Base-by-base conservation (phyloP, 345 rosid genomes). In the Euphorbia pulcherrima region DNA sequence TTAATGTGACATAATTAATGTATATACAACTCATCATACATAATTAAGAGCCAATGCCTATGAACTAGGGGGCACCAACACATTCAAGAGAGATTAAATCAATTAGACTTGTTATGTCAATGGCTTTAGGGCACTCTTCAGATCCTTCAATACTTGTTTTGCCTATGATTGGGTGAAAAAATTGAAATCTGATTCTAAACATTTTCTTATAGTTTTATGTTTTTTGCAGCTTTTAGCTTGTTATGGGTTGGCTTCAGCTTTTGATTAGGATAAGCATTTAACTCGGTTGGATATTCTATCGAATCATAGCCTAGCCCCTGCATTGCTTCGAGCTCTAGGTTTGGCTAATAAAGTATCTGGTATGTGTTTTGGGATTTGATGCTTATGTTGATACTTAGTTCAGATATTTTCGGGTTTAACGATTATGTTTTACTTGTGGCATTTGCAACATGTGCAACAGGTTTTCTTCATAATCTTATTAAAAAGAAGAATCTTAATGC, bases 101-200 rank as follows among this genome's bases (percentile, higher is more conserved):
- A 65, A 62, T 86, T 60, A 61, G 70, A 30, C 23, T 64, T 13
- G 79, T 77, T 59, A 75, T 86, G 8, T 29, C 27, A 0, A 27
- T 6, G 29, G 62, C 79, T 11, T 63, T 85, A 12, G 58, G 69
- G 26, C 47, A 52, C 26, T 84, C 83, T 35, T 33, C 75, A 4
- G 78, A 86, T 54, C 95, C 95, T 37, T 83, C 85, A 20, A 82
- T 76, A 74, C 83, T 88, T 64, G 89, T 85, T 60, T 65, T 27
- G 84, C 85, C 21, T 53, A 24, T 47, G 70, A 67, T 52, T 68
- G 77, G 77, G 41, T 53, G 68, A 40, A 40, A 24, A 74, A 70
- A 68, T 28, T 86, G 81, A 63, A 51, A 46, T 13, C 2, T 14
- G 65, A 33, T 41, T 52, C 64, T 4, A 64, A 67, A n/a, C 67